A percentile compares a stretch with the other conserved stretches of the same genome.
phyloP scores from a whole-genome alignment of 2,329 filamentous ascomycete species.

The Claviceps fusiformis region DNA sequence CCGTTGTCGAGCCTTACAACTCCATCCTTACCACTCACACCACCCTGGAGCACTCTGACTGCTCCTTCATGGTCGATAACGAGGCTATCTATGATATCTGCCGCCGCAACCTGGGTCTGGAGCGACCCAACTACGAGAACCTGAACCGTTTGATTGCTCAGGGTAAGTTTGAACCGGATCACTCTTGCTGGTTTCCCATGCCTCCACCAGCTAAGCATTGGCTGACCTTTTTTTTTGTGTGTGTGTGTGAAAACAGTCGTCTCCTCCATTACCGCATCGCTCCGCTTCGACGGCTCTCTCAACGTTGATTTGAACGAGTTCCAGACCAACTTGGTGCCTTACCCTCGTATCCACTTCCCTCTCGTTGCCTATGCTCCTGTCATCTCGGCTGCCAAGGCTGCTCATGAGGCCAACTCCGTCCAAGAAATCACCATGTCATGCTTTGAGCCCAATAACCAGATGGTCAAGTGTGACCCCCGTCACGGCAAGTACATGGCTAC shows the following conservation, averaged over 20 bases:
- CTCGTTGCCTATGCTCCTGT: conserved; percentile 93
- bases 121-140: conserved; percentile 97
- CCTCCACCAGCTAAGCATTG: too few species aligned
- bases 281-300: conserved; percentile 95
- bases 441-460: conserved; percentile 99
- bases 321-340: conserved; percentile 98
- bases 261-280: conserved; percentile 94
- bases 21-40: conserved; percentile 98
- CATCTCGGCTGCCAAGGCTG: conserved; percentile 86
- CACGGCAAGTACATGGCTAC: conserved; percentile 99
- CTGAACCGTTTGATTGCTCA: conserved; percentile 97
- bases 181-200: neutral
- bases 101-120: conserved; percentile 90
- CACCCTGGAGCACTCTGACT: conserved; percentile 98
- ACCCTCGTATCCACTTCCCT: conserved; percentile 98
- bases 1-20: conserved; percentile 99
- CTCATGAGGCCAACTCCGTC: conserved; percentile 95
- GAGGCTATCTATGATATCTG: conserved; percentile 99
- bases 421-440: conserved; percentile 97
- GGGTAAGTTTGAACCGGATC: conserved; percentile 38
- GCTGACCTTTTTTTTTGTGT: neutral
- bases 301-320: conserved; percentile 99
- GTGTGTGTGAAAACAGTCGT: conserved; percentile 48
- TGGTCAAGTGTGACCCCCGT: conserved; percentile 98
- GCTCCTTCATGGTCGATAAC: conserved; percentile 99